Percentiles rank a stretch among this genome's conserved stretches.
Evolutionary conservation across 2,329 filamentous ascomycete species (phyloP).

Genomic region (Sporothrix globosa): DNA sequence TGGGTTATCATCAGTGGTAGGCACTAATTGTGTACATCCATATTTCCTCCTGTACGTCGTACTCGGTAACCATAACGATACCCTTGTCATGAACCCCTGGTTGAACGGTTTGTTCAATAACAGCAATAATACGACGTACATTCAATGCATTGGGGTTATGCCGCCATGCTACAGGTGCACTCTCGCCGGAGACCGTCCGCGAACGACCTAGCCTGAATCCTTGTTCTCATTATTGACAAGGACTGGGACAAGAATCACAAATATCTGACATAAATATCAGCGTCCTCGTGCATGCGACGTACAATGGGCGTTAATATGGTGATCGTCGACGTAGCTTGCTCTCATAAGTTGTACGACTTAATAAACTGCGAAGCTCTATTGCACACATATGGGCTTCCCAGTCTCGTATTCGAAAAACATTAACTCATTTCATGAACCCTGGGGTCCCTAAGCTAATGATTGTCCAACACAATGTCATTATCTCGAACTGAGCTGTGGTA

Average conservation of each 20-base stretch:
- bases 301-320: neutral
- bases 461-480: neutral
- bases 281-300: neutral
- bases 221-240: neutral
- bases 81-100: neutral
- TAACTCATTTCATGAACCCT: constrained; percentile 7
- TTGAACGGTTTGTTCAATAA: neutral
- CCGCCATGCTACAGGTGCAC: constrained; percentile 4
- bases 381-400: neutral
- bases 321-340: neutral
- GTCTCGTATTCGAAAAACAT: constrained; percentile 21
- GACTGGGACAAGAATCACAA: neutral
- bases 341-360: neutral
- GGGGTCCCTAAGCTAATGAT: neutral
- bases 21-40: neutral
- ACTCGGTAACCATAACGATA: neutral
- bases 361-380: neutral
- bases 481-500: neutral
- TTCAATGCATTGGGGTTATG: neutral
- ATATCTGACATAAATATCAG: neutral
- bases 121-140: neutral
- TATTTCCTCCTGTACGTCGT: neutral
- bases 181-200: neutral
- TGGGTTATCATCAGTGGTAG: neutral
- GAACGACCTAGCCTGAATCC: constrained; percentile 1